A percentile compares a stretch with the other conserved stretches of the same genome.
phyloP scores from a whole-genome alignment of 2,329 filamentous ascomycete genomes.

The Nemania sp. region DNA sequence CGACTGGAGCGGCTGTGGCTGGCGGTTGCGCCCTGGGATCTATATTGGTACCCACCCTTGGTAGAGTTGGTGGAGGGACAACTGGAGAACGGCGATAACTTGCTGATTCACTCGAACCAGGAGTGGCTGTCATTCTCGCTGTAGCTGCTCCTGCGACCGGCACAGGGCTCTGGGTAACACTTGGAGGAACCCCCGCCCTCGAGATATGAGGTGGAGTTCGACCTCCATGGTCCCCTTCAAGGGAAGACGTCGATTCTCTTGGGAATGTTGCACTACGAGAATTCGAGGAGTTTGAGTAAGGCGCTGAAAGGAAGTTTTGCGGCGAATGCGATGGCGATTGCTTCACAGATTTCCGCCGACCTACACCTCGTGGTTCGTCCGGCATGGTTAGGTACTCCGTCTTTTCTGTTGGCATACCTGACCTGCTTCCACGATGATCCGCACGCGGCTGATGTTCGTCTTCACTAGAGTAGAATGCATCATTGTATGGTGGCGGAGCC shows the following conservation, averaged over 20 bases:
- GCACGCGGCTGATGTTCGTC: conserved; percentile 32
- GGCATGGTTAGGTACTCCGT: conserved; percentile 30
- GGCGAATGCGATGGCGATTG: conserved; percentile 35
- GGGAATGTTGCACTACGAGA: conserved; percentile 39
- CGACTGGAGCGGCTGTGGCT: conserved; percentile 28
- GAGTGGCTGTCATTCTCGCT: neutral
- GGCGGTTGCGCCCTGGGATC: conserved; percentile 30
- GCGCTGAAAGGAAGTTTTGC: conserved; percentile 31
- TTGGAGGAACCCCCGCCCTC: conserved; percentile 27
- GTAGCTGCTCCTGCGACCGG: conserved; percentile 26
- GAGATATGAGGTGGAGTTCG: conserved; percentile 33
- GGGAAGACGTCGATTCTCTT: conserved; percentile 31
- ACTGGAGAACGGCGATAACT: conserved; percentile 22
- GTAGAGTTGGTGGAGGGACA: conserved; percentile 25
- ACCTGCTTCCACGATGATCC: conserved; percentile 31
- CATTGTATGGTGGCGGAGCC: conserved; percentile 26
- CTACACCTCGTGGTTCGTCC: conserved; percentile 25
- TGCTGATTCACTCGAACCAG: conserved; percentile 16
- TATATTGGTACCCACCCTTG: conserved; percentile 21
- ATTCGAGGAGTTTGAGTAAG: conserved; percentile 28
- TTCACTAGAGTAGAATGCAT: conserved; percentile 38
- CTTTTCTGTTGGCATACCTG: conserved; percentile 26
- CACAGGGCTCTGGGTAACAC: conserved; percentile 22
- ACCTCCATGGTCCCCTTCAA: conserved; percentile 29
- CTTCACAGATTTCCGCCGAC: conserved; percentile 30